Evolutionary conservation across 495 filamentous ascomycete species (phyloP), one percentile per base, ranked within the genome.

Genomic region (Elaphomyces granulatus): DNA sequence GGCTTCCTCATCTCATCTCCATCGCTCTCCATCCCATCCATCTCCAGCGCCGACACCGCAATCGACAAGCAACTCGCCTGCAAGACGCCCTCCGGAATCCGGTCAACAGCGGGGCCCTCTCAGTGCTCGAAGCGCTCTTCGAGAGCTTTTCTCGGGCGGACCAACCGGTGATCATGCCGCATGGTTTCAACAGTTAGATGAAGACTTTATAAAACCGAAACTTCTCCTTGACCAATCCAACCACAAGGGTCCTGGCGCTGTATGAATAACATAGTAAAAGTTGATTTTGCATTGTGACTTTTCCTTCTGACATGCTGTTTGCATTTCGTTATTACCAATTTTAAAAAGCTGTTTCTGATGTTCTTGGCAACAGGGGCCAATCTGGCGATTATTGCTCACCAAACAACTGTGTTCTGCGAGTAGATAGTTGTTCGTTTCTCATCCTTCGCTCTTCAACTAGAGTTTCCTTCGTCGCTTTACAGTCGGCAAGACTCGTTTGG

Each of bases 121-220:
- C 14, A 69, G 53, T 20, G 73, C 78, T 2, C 68, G 75, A 7
- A 72, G 81, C 17, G 81, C 85, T 2, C 70, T 90, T 8, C 74
- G 76, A 20, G 78, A 81, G 37, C 67, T 83, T 1, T 75, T 88
- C 42, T 76, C 75, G 12, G 80, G 64, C 8, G 61, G 83, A 32
- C 77, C 80, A 9, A 67, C 77, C 0, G 87, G 94, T 30, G 92
- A 98, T 55, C 87, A 94, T 36, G 82, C 81, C 15, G 83, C 79
- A 10, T 78, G 90, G 73, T 94, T 98, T 58, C 77, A 77, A 42
- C 88, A 94, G 58, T 61, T 98, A 38, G 90, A 98, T 57, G 90
- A 98, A 56, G 84, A 83, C 20, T 96, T 83, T 58, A 92, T 98
- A 56, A 98, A 98, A 67, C 90, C 90, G 8, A 85, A 75, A 48